Base-by-base conservation (phyloP, 2,329 filamentous ascomycete genomes). In the Xylaria sp. region DNA sequence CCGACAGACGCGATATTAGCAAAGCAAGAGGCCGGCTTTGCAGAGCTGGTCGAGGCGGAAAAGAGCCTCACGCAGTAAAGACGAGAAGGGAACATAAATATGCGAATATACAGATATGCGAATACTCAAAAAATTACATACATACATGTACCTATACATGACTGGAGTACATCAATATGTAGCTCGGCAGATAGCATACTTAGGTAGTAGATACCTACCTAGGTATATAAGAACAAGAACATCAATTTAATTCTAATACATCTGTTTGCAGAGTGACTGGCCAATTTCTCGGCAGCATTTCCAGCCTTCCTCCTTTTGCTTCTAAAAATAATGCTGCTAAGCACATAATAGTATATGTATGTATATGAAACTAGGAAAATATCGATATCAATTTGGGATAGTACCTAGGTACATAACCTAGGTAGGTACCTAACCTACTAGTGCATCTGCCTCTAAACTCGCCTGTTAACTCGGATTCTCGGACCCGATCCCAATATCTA, bases 11-110 rank as follows among this genome's bases (percentile, higher is more conserved):
- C 69, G 53, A 70, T 67, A 56, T 57, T 77, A 50, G 55, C 58
- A 33, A 72, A 61, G 56, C 76, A 78, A 39, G 54, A 75, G 54
- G 64, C 71, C 2, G 75, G 71, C 2, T 78, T 79, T 49, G 67
- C 66, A 0, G 77, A 77, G 61, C 59, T 79, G 39, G 62, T 77
- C 25, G 67, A 72, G 29, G 56, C 66, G 2, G 77, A 79, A 71
- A 72, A 61, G 47, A 44, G 20, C 15, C 31, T 68, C 15, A 39
- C 39, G 5, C 42, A 42, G 15, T 61, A 29, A 66, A 63, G 13
- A 13, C 5, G 1, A 5, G 7, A 42, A 45, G 3, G 1, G 27
- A 25, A 49, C 22, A 45, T 38, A 31, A 39, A 42, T 17, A 38
- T 13, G 33, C 15, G 39, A 44, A 45, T 20, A 22, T 22, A 45